Evolutionary conservation across 2,329 filamentous ascomycete genomes (phyloP).

Genomic region (Kalmusia sp.): DNA sequence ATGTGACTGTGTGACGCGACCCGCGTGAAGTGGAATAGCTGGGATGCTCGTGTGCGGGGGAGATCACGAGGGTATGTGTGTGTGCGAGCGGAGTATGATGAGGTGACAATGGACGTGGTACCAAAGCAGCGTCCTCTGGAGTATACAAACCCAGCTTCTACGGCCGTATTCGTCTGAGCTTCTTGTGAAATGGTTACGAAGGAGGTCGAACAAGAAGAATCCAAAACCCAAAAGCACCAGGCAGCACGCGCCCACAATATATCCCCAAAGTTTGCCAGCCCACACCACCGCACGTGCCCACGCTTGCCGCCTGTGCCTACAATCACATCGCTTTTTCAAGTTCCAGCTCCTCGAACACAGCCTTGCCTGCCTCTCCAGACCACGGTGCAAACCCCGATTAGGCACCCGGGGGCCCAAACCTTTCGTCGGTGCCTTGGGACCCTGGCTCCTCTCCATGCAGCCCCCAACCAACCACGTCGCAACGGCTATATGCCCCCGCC

Average conservation of each 20-base stretch:
- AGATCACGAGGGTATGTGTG: background rate
- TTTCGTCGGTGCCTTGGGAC: background rate
- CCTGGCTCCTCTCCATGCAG: too few relatives aligned
- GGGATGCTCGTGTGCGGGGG: too few relatives aligned
- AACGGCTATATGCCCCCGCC: background rate
- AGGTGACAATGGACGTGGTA: background rate
- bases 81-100: background rate
- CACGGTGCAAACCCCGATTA: conserved; percentile 2
- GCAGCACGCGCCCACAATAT: background rate
- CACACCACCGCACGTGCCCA: background rate
- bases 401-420: background rate
- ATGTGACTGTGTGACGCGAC: conserved; percentile 1
- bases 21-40: background rate
- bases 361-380: background rate
- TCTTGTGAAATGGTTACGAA: background rate
- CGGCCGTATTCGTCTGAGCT: background rate
- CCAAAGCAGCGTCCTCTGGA: background rate
- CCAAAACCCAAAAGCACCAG: background rate
- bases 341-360: background rate
- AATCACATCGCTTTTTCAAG: background rate
- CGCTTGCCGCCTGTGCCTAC: conserved; percentile 1
- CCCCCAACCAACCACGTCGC: conserved; percentile 5
- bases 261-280: background rate
- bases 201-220: background rate
- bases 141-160: too few relatives aligned